Evolutionary conservation across 305 asterid genomes (phyloP).

Genomic region (Fraxinus latifolia): DNA sequence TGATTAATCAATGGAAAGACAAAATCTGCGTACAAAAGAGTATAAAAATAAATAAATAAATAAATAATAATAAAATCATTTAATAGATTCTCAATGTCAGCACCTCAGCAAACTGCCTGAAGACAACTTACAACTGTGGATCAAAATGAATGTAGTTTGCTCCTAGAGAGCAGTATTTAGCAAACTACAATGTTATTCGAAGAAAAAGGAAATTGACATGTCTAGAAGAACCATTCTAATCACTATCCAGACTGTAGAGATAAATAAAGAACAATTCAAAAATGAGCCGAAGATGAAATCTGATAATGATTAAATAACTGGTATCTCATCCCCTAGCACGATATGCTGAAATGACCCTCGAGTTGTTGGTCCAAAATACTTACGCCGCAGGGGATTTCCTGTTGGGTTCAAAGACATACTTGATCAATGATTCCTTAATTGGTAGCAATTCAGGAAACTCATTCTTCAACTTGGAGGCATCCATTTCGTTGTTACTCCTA

Average conservation of each 20-base stretch:
- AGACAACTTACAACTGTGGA: background rate
- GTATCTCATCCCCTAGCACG: constrained; percentile 1
- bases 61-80: background rate
- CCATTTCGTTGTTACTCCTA: constrained; percentile 69
- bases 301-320: background rate
- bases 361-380: constrained; percentile 10
- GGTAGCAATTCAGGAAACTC: constrained; percentile 68
- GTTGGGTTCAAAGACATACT: constrained; percentile 64
- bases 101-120: constrained; percentile 20
- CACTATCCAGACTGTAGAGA: background rate
- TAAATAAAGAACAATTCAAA: constrained; percentile 8
- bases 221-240: constrained; percentile 21
- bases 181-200: background rate
- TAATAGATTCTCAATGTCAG: constrained; percentile 24
- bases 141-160: background rate
- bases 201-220: background rate
- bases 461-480: constrained; percentile 62
- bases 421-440: constrained; percentile 64
- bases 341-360: background rate
- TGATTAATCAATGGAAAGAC: background rate
- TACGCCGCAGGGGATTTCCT: constrained; percentile 42
- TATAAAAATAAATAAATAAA: background rate
- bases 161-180: background rate
- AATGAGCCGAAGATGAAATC: background rate
- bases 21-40: background rate